Evolutionary conservation across 352 stramenopile species (phyloP), one percentile per base, ranked within the genome.

Genomic region (Phytopythium delawarense): DNA sequence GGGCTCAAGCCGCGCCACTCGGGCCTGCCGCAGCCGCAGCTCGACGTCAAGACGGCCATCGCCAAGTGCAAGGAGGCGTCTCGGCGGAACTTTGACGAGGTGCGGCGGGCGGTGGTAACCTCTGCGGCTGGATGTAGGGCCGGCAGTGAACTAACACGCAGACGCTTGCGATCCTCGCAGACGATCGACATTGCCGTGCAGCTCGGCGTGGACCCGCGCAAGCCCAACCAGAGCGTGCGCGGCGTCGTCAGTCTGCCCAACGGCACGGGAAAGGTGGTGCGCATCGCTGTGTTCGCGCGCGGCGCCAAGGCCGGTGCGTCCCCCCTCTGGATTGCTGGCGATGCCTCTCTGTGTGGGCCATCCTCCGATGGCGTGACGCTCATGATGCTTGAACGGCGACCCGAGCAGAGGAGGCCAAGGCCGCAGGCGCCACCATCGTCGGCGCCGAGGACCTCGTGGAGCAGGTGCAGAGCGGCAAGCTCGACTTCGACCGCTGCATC

Each of bases 401-500:
- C 28, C 32, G 13, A 35, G 57, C 68, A 69, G 91, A 96, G 62
- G 89, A 96, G 58, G 92, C 92, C 51, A 94, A 84, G 67, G 88
- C 79, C 49, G 92, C 92, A 32, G 92, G 92, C 21, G 92, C 92
- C 18, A 82, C 84, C 39, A 87, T 97, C 44, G 91, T 97, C 35
- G 92, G 92, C 46, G 89, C 87, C 18, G 92, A 98, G 55, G 91
- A 97, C 62, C 78, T 98, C 32, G 79, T 97, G 28, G 88, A 96
- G 57, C 67, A 81, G 52, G 81, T 98, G 55, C 86, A 96, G 74
- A 93, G 84, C 53, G 88, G 92, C 57, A 88, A 97, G 56, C 63
- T 96, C 42, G 86, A 97, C 57, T 97, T 98, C 61, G 89, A 98
- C 59, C 83, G 89, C 63, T 94, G 89, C 66, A 94, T 98, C 53